phyloP scores from a whole-genome alignment of 352 stramenopile genomes.

The Phytophthora tentaculata region DNA sequence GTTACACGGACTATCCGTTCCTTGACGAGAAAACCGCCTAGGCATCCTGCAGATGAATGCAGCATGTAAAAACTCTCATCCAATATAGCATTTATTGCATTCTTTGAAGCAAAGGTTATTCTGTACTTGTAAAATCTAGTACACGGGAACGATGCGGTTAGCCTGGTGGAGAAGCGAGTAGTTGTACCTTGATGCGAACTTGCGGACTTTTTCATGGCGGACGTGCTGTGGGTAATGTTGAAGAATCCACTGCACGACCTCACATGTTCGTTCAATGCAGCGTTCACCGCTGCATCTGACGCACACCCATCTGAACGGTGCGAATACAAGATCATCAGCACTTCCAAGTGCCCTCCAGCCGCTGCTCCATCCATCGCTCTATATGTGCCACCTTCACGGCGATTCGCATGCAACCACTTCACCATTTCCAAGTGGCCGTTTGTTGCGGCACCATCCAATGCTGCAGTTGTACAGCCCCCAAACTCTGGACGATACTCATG shows the following conservation, averaged over 20 bases:
- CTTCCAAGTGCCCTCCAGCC: conserved; percentile 37
- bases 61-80: neutral
- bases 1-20: conserved; percentile 56
- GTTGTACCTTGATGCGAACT: conserved; percentile 38
- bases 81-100: conserved; percentile 7
- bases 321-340: conserved; percentile 41
- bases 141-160: conserved; percentile 13
- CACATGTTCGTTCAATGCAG: conserved; percentile 36
- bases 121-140: conserved; percentile 14
- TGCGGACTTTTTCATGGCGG: conserved; percentile 31
- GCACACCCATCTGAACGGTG: conserved; percentile 34
- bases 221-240: conserved; percentile 38
- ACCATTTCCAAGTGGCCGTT: conserved; percentile 38
- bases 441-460: conserved; percentile 39
- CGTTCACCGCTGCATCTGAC: conserved; percentile 30
- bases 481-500: conserved; percentile 31
- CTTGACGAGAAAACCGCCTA: conserved; percentile 21
- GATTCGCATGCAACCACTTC: conserved; percentile 36
- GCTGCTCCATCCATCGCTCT: conserved; percentile 40
- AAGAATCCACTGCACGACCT: conserved; percentile 43
- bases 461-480: conserved; percentile 33
- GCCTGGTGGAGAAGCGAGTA: conserved; percentile 34
- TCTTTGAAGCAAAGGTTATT: neutral
- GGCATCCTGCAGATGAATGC: neutral
- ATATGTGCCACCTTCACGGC: conserved; percentile 35